Evolutionary conservation across 352 stramenopile genomes (phyloP).

Genomic region (Globisporangium abappressorium): DNA sequence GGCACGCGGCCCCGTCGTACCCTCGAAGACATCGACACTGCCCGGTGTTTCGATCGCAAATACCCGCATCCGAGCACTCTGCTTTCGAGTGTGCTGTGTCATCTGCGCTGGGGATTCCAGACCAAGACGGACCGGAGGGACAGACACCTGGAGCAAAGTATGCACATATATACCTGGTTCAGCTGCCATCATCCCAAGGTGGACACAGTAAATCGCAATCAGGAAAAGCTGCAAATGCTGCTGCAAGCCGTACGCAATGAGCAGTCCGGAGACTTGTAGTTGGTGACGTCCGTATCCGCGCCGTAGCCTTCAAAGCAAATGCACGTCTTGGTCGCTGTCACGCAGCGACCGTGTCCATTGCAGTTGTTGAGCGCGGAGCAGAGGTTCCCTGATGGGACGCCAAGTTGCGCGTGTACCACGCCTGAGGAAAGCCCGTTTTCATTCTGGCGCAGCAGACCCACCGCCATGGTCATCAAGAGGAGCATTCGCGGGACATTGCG

Average conservation of each 20-base stretch:
- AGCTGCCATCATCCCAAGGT: not conserved
- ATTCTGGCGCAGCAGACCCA: not conserved
- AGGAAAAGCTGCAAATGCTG: not conserved
- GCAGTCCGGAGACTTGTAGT: constrained; percentile 83
- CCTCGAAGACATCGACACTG: constrained; percentile 64
- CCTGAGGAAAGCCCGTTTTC: not conserved
- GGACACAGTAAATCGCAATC: not conserved
- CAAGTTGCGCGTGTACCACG: constrained; percentile 33
- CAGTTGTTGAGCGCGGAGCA: constrained; percentile 82
- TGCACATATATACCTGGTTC: not conserved
- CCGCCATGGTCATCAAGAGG: not conserved
- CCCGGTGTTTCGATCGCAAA: constrained; percentile 50
- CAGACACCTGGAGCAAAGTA: constrained; percentile 46
- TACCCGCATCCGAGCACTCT: constrained; percentile 66
- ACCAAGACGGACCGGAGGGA: constrained; percentile 62
- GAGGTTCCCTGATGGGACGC: constrained; percentile 57
- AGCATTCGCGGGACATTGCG: not conserved
- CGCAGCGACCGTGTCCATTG: constrained; percentile 87
- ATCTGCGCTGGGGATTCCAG: constrained; percentile 37
- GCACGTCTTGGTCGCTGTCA: constrained; percentile 82
- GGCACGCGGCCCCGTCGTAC: constrained; percentile 71
- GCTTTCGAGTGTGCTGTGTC: constrained; percentile 38
- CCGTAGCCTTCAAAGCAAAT: constrained; percentile 88
- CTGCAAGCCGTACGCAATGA: constrained; percentile 42
- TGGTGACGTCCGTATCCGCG: constrained; percentile 68